Evolutionary conservation across 345 rosid genomes (phyloP), one percentile per base, ranked within the genome.

Genomic region (Hevea brasiliensis): DNA sequence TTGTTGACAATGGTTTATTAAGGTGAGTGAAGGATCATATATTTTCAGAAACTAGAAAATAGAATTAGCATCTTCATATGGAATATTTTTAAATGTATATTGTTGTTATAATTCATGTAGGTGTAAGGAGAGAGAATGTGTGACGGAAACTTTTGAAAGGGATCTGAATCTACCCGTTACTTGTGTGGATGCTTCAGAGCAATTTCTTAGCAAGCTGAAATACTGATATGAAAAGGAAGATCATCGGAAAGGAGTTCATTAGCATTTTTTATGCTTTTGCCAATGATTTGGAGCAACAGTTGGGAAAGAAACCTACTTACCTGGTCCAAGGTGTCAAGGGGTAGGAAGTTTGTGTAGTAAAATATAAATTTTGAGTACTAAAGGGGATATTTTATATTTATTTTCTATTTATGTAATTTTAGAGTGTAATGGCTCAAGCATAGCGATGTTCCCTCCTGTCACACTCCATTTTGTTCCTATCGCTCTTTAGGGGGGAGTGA

Each of bases 51-150:
- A 11, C 61, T 17, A 41, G 11, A 47, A 26, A 26, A n/a, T 13
- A 37, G 37, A 65, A 20, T 51, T 53, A 1, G 13, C 23, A 15
- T 21, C 27, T 27, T 50, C 32, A 8, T 11, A 26, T 3, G 1
- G 11, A 17, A 21, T 61, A 75, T 20, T 48, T 62, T 14, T 15
- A n/a, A 42, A 8, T 45, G n/a, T 12, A 0, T 41, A 32, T 21
- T 23, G 20, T 59, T 51, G 21, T 76, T 72, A 72, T 76, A 29
- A 29, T 26, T 72, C 67, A 48, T 45, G 70, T 70, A 91, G 99
- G 84, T 96, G 85, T 61, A 93, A 91, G 84, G 99, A 96, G 87
- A 84, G 85, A 78, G 97, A 93, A 67, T 97, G 98, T 65, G 98
- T 93, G 72, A 89, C 89, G 95, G 89, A 86, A 73, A 91, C 99